Evolutionary conservation across 129 eudicot genomes (phyloP).

Genomic region (Helichrysum umbraculigerum): DNA sequence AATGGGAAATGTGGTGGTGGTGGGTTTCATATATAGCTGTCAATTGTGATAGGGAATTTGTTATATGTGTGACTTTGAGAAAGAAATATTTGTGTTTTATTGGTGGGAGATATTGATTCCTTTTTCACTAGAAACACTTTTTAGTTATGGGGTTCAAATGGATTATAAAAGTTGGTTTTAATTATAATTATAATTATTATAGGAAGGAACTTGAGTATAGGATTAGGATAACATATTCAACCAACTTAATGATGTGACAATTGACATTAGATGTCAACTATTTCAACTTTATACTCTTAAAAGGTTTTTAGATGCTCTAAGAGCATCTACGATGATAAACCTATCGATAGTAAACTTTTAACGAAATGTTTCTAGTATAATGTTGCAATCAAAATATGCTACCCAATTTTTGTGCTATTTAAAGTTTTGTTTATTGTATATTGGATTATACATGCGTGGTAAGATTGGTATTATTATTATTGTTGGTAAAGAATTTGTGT

Average conservation of each 20-base stretch:
- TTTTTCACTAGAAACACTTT: not conserved
- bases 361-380: too few species aligned
- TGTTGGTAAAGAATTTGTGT: too few species aligned
- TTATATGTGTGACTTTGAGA: conserved; percentile 2
- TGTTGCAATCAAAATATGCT: not conserved
- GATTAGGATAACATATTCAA: not conserved
- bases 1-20: conserved; percentile 20
- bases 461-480: too few species aligned
- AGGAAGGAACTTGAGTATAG: too few species aligned
- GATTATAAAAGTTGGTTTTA: conserved; percentile 1
- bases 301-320: not conserved
- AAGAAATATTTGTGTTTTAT: conserved; percentile 18
- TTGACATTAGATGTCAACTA: not conserved
- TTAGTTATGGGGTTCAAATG: not conserved
- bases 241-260: not conserved
- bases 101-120: conserved; percentile 4
- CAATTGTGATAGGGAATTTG: conserved; percentile 27
- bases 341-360: too few species aligned
- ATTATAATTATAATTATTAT: not conserved
- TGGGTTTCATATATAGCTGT: conserved; percentile 33
- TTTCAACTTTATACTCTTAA: not conserved
- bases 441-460: too few species aligned
- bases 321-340: not conserved
- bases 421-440: too few species aligned
- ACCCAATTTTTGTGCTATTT: too few species aligned